phyloP scores from a whole-genome alignment of 305 asterid genomes.

The Fraxinus floribunda region DNA sequence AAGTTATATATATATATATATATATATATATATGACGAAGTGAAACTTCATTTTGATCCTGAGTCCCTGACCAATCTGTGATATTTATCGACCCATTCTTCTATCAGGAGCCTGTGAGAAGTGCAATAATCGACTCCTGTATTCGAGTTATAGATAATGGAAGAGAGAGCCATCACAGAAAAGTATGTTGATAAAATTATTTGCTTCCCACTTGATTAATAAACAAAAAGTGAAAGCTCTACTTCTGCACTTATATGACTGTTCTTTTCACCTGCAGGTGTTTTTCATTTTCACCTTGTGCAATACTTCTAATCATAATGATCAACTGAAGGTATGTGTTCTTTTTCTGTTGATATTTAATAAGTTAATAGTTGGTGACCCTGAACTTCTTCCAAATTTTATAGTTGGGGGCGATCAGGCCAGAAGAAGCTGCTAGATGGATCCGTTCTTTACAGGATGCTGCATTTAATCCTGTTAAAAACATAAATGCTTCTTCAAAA shows the following conservation, averaged over 20 bases:
- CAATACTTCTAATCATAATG: conserved; percentile 74
- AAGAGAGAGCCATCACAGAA: conserved; percentile 66
- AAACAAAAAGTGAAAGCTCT: not conserved
- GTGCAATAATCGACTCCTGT: conserved; percentile 87
- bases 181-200: conserved; percentile 39
- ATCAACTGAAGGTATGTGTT: conserved; percentile 69
- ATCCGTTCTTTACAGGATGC: conserved; percentile 61
- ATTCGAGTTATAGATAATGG: conserved; percentile 83
- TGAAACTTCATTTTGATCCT: not conserved
- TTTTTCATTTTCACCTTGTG: conserved; percentile 61
- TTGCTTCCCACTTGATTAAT: not conserved
- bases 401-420: conserved; percentile 78
- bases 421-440: conserved; percentile 91
- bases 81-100: conserved; percentile 17
- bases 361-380: not conserved
- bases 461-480: conserved; percentile 54
- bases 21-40: not conserved
- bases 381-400: conserved; percentile 22
- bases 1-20: not conserved
- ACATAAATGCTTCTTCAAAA: conserved; percentile 40
- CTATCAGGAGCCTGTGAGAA: conserved; percentile 72
- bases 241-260: not conserved
- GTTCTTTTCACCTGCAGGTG: conserved; percentile 44
- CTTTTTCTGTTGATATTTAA: not conserved
- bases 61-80: not conserved